Conservation (phyloP, 2,329 filamentous ascomycete species). For the Monilinia vaccinii-corymbosi region DNA sequence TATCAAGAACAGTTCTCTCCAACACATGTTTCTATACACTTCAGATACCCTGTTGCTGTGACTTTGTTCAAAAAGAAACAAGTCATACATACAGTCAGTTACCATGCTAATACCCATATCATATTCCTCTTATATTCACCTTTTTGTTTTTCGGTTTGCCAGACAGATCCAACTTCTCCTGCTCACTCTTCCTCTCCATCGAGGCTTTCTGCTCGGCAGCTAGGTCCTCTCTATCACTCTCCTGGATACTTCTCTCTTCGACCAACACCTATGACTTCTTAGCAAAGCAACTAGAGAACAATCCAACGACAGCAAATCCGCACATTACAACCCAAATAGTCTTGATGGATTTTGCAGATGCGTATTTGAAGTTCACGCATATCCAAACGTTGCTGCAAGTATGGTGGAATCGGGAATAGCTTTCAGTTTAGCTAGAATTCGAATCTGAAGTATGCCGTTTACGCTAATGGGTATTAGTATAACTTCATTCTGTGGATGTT, state of each 20-base stretch:
- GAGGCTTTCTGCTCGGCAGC: neutral
- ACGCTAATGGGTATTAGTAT: neutral
- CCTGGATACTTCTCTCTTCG: neutral
- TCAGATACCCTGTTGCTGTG: neutral
- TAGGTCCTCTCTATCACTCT: neutral
- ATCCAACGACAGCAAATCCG: constrained; percentile 37
- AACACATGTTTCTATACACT: neutral
- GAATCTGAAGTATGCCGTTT: neutral
- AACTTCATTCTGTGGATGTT: neutral
- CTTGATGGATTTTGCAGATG: constrained; percentile 43
- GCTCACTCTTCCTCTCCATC: neutral
- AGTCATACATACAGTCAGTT: neutral
- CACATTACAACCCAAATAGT: constrained; percentile 46
- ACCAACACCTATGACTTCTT: neutral
- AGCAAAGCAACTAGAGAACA: constrained; percentile 38
- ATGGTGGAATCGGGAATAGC: neutral
- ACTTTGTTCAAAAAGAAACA: neutral
- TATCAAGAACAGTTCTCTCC: neutral
- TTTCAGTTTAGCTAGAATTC: neutral
- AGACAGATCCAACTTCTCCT: neutral
- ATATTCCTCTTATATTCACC: neutral
- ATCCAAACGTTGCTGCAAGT: neutral
- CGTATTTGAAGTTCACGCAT: constrained; percentile 13
- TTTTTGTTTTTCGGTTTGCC: neutral
- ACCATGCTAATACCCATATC: neutral